Percentiles rank a stretch among this genome's conserved stretches.
Conservation (phyloP, 1,284 basidiomycete genomes). For the Trametes polyzona region DNA sequence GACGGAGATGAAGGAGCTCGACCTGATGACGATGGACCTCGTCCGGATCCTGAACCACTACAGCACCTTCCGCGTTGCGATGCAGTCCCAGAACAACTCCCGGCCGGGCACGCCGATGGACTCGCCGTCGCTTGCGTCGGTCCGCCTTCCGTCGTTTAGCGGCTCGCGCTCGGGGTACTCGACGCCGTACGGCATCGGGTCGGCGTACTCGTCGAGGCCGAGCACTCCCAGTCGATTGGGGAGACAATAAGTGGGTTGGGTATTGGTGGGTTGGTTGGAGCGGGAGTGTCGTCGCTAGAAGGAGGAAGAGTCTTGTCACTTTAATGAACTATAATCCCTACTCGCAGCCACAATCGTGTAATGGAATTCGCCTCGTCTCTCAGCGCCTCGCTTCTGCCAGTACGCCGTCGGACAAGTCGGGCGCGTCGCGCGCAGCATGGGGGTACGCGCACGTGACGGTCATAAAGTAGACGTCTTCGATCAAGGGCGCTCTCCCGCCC, state of each 20-base stretch:
- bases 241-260: conserved; percentile 12
- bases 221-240: conserved; percentile 62
- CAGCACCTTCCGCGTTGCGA: conserved; percentile 59
- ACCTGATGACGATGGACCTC: conserved; percentile 73
- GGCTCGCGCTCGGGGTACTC: conserved; percentile 40
- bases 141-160: conserved; percentile 37
- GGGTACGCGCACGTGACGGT: conserved; percentile 4
- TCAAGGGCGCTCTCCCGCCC: background rate
- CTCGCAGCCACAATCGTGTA: conserved; percentile 6
- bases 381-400: background rate
- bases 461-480: conserved; percentile 2
- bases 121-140: conserved; percentile 43
- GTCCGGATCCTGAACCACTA: conserved; percentile 73
- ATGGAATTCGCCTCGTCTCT: conserved; percentile 12
- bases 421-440: background rate
- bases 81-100: conserved; percentile 62
- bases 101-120: conserved; percentile 66
- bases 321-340: conserved; percentile 18
- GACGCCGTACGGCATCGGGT: conserved; percentile 52
- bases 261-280: background rate
- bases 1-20: conserved; percentile 76
- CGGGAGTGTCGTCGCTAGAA: background rate
- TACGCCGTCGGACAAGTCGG: background rate
- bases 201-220: conserved; percentile 61
- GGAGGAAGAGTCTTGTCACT: conserved; percentile 8